Evolutionary conservation across 2,329 filamentous ascomycete genomes (phyloP).

Genomic region (Diaporthe sp.): DNA sequence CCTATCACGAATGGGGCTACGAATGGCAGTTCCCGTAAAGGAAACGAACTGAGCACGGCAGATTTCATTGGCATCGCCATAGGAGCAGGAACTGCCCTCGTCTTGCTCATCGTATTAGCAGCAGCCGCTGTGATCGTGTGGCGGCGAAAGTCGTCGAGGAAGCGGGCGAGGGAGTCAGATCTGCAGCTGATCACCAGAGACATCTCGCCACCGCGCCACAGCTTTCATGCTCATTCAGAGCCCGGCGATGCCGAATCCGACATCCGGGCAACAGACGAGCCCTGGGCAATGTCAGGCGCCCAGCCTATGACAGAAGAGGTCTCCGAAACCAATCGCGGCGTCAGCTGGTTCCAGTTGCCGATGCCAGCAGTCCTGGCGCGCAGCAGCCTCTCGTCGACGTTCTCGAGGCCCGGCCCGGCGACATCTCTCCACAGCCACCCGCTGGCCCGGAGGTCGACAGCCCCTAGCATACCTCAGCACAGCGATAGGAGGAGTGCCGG

Average conservation of each 20-base stretch:
- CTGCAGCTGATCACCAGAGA: neutral
- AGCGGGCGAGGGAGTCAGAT: neutral
- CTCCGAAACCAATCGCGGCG: neutral
- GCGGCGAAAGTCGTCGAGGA: conserved; percentile 12
- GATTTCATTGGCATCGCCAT: conserved; percentile 11
- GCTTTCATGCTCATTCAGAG: neutral
- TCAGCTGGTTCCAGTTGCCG: conserved; percentile 17
- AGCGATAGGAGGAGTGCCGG: neutral
- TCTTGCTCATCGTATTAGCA: neutral
- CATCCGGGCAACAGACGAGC: neutral
- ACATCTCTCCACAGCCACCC: conserved; percentile 18
- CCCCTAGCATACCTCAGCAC: neutral
- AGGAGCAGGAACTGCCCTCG: conserved; percentile 11
- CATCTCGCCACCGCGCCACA: neutral
- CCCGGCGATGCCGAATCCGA: neutral
- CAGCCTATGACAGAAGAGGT: neutral
- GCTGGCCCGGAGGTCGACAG: conserved; percentile 3
- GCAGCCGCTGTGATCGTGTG: conserved; percentile 7
- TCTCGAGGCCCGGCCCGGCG: conserved; percentile 9
- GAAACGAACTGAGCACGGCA: conserved; percentile 4
- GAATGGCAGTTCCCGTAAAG: neutral
- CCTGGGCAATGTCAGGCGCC: conserved; percentile 14
- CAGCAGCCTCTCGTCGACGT: conserved; percentile 10
- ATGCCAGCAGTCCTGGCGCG: neutral
- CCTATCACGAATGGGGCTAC: neutral